phyloP scores from a whole-genome alignment of 257 asterid species.

The Petrea volubilis region DNA sequence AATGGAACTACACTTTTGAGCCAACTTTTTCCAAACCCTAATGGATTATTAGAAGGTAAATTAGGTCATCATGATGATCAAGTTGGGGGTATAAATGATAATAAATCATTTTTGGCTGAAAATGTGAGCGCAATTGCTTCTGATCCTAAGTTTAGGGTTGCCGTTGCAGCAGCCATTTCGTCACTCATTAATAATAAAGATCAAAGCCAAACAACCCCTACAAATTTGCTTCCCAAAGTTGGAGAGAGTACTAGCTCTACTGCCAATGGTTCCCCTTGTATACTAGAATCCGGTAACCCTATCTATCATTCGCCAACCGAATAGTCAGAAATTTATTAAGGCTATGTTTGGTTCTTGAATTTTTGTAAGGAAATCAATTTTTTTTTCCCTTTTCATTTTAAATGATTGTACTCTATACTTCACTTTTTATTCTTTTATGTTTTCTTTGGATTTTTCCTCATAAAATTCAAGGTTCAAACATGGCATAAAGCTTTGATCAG shows the following conservation, averaged over 20 bases:
- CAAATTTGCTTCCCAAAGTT: constrained; percentile 13
- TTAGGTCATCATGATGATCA: constrained; percentile 1
- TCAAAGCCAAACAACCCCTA: constrained; percentile 33
- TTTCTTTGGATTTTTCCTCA: too few species aligned
- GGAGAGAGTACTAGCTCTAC: constrained; percentile 23
- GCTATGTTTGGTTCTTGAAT: too few species aligned
- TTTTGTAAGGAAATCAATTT: too few species aligned
- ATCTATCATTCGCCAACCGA: neutral
- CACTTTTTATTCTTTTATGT: too few species aligned
- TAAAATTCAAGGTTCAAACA: too few species aligned
- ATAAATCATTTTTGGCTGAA: constrained; percentile 43
- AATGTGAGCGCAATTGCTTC: constrained; percentile 79
- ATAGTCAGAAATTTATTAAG: too few species aligned
- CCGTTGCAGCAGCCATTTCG: constrained; percentile 91
- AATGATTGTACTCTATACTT: too few species aligned
- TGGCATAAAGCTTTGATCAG: too few species aligned
- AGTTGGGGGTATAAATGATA: too few species aligned
- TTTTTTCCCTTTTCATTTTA: too few species aligned
- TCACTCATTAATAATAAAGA: constrained; percentile 77
- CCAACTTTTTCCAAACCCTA: constrained; percentile 39
- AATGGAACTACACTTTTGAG: constrained; percentile 18
- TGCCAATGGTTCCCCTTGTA: too few species aligned
- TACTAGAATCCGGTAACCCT: constrained; percentile 41
- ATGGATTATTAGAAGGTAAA: constrained; percentile 26
- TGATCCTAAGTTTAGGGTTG: constrained; percentile 90